Evolutionary conservation across 495 filamentous ascomycete species (phyloP).

Genomic region (Xylaria grammica): DNA sequence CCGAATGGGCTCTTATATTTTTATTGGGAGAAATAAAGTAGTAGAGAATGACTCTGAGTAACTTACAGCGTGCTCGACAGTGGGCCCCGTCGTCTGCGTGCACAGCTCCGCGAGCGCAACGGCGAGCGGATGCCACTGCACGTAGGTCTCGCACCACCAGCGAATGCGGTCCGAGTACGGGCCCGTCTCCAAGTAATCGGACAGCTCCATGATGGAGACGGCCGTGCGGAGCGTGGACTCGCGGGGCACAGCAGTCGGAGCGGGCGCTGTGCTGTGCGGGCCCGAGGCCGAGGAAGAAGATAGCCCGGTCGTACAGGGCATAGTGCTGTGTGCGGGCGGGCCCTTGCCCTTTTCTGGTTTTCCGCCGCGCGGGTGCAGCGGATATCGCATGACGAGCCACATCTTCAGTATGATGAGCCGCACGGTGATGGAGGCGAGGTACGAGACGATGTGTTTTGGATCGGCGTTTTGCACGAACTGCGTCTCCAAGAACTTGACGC

Average conservation of each 20-base stretch:
- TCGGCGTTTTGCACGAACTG: constrained; percentile 37
- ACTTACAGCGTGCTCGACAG: constrained; percentile 66
- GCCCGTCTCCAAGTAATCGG: constrained; percentile 24
- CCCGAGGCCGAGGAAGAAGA: constrained; percentile 13
- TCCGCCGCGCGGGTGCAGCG: constrained; percentile 46
- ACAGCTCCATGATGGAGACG: constrained; percentile 39
- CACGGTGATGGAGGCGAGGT: constrained; percentile 36
- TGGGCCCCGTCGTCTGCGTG: constrained; percentile 50
- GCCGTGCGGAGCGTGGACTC: constrained; percentile 41
- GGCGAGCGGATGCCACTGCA: constrained; percentile 77
- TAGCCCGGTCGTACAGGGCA: neutral
- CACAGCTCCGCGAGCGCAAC: constrained; percentile 75
- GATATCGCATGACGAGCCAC: constrained; percentile 68
- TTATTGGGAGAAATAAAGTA: neutral
- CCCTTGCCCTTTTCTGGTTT: neutral
- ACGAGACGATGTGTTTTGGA: constrained; percentile 28
- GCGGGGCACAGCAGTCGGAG: constrained; percentile 18
- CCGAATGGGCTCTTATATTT: neutral
- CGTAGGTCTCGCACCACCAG: constrained; percentile 60
- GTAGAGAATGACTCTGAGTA: no score
- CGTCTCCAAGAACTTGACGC: constrained; percentile 36
- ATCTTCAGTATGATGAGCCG: constrained; percentile 66
- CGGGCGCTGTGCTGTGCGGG: neutral
- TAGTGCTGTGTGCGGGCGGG: neutral
- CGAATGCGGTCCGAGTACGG: constrained; percentile 31